phyloP scores from a whole-genome alignment of 139 green algal species.

The Astrephomene gubernaculifera region DNA sequence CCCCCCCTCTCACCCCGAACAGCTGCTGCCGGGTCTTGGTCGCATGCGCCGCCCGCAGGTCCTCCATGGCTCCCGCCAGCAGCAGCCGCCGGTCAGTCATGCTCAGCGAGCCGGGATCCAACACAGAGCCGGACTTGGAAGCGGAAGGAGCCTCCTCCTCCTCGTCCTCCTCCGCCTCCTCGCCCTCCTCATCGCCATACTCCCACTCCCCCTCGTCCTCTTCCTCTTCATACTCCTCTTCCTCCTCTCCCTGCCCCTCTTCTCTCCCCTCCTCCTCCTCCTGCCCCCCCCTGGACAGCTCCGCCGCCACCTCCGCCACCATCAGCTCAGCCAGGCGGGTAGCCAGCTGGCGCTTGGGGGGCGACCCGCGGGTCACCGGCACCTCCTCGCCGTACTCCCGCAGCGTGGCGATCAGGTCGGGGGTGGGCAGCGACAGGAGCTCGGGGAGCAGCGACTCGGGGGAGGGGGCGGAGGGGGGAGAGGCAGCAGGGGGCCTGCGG shows the following conservation, averaged over 20 bases:
- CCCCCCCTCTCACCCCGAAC: slow-evolving; percentile 8
- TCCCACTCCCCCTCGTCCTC: neutral
- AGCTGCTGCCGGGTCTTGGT: slow-evolving; percentile 16
- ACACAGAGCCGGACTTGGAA: neutral
- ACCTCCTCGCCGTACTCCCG: neutral
- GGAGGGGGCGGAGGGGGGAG: neutral
- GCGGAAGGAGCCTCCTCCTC: neutral
- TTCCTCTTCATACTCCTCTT: neutral
- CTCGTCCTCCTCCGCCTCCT: neutral
- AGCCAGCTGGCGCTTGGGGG: slow-evolving; percentile 5
- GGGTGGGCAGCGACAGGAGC: neutral
- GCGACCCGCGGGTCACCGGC: too few species aligned
- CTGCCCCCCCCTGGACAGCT: neutral
- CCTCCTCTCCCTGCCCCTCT: neutral
- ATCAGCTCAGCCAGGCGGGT: slow-evolving; percentile 20
- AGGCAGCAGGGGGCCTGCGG: neutral
- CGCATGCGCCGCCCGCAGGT: neutral
- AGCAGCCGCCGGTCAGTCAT: slow-evolving; percentile 6
- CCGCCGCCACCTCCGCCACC: slow-evolving; percentile 16
- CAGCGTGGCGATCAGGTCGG: slow-evolving; percentile 15
- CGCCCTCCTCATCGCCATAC: neutral
- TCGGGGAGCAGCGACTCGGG: neutral
- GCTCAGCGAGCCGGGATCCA: neutral
- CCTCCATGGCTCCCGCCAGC: neutral
- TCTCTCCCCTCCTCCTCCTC: too few species aligned